Base-by-base conservation (phyloP, 208 protist species). In the Plasmodiophora brassicae region DNA sequence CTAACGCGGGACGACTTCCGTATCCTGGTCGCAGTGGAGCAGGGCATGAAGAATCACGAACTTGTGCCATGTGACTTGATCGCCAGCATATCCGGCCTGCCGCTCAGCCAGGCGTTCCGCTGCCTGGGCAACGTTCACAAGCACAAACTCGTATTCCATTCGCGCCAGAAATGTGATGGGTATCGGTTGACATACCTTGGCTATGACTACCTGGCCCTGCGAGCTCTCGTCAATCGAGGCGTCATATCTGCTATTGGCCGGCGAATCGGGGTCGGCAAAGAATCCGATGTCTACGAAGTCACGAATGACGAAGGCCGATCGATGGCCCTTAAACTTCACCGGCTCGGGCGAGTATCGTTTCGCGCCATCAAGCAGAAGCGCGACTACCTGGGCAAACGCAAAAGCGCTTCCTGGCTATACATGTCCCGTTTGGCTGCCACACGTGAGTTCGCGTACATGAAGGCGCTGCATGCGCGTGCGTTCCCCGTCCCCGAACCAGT, bases 21-120 rank as follows among this genome's bases (percentile, higher is more conserved):
- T 57, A 85, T 92, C n/a, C 87, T 92, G 45, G 89, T 87, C 0
- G 87, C 88, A 0, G 91, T 98, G 8, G 98, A 99, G 92, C 96
- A 98, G 95, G 96, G 97, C 38, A 98, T 98, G 96, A 97, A 97
- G 45, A 99, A 99, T 91, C 98, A 99, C 93, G 97, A 99, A 72
- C 90, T 99, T 0, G 93, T 98, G 0, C 97, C 98, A 0, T 94
- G 94, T 0, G 91, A 91, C 38, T 92, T 99, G 0, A 95, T 99
- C 84, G 93, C 96, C 43, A 93, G 92, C 60, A 97, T 99, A 88
- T 95, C 97, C 0, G 94, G 95, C 71, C 93, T 99, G 0, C 96
- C 94, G 43, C 94, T 95, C 85, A 96, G 97, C 44, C 96, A 95
- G n/a, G 94, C 92, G 78, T 93, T 94, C 84, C 98, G 98, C 90